Evolutionary conservation across 2,329 filamentous ascomycete species (phyloP), one percentile per base, ranked within the genome.

Genomic region (Alternaria brassicicola): DNA sequence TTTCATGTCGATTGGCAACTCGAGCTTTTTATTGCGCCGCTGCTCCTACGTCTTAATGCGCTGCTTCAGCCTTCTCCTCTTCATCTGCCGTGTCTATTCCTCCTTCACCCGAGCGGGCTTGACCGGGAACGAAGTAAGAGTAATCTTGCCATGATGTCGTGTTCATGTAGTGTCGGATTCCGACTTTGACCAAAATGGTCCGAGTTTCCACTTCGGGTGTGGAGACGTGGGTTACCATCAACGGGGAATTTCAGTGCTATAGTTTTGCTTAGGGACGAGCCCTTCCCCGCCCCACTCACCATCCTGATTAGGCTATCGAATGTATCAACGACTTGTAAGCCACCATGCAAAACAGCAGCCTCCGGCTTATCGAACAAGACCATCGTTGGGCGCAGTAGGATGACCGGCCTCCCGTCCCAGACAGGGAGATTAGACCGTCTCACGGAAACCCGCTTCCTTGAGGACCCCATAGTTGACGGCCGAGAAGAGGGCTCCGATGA

Each of bases 141-240:
- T 26, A 10, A 33, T 52, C 39, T 46, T 31, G 19, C 23, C 39
- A 52, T 52, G 25, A 13, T 35, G 35, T 26, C n/a, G 31, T 6
- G 25, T 31, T 52, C 38, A 23, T 26, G 48, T 21, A 10, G 33
- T 52, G 30, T 52, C 48, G 54, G 54, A 31, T 33, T 26, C 41
- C 48, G 48, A 52, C 25, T 28, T 41, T 26, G 12, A 41, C 19
- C 19, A 52, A 38, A 57, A 52, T 52, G 26, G 5, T n/a, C 54
- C 41, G 54, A 45, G 25, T 19, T 46, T n/a, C 38, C 38, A 38
- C 19, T 46, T 38, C 25, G 9, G 5, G 21, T 57, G 30, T 47
- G 21, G 54, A 25, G 26, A n/a, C 25, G n/a, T 46, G 48, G n/a
- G 19, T 36, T n/a, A 45, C 19, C n/a, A 19, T 57, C n/a, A 28